Evolutionary conservation across 2,329 filamentous ascomycete species (phyloP), one percentile per base, ranked within the genome.

Genomic region (Claviceps quebecensis): DNA sequence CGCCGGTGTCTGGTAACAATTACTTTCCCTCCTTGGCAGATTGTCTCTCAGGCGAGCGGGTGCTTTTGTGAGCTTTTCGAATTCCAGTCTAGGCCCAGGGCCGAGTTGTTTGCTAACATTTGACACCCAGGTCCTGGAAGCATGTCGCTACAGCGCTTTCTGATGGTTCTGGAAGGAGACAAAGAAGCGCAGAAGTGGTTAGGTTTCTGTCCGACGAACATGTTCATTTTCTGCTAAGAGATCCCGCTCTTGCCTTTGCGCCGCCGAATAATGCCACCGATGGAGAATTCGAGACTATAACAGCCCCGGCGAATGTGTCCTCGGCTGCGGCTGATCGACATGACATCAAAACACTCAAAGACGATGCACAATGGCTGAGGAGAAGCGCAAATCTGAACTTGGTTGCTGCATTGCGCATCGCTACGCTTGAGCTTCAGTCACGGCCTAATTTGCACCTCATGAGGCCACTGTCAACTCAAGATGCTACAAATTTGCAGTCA

Each of bases 11-110:
- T 63, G 83, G 85, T 70, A 72, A 74, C 63, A 74, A 78, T 66
- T 93, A 90, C 71, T 86, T 94, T 63, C 87, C 90, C 63, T 81
- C 88, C 63, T 76, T 96, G 68, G 85, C 88, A 69, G 82, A 86
- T 65, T 94, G 87, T 71, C 77, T 97, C 62, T 83, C 80, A 61
- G 87, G 87, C 70, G 83, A 91, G 67, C 78, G 79, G 62, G 77
- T 84, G 64, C 75, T 96, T 62, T 77, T 95, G 86, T 95, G 76
- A 66, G 83, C 75, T 56, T 52, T 40, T 51, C 39, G 50, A 14
- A 39, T 39, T 45, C 9, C 26, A 8, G 23, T 22, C 34, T 22
- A 39, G 29, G 13, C 11, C 37, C 11, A 39, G 19, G 8, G 11
- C 44, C 49, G 50, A 39, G 39, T 47, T 34, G 34, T 52, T 46